Evolutionary conservation across 2,329 filamentous ascomycete genomes (phyloP).

Genomic region (Berkeleyomyces rouxiae): DNA sequence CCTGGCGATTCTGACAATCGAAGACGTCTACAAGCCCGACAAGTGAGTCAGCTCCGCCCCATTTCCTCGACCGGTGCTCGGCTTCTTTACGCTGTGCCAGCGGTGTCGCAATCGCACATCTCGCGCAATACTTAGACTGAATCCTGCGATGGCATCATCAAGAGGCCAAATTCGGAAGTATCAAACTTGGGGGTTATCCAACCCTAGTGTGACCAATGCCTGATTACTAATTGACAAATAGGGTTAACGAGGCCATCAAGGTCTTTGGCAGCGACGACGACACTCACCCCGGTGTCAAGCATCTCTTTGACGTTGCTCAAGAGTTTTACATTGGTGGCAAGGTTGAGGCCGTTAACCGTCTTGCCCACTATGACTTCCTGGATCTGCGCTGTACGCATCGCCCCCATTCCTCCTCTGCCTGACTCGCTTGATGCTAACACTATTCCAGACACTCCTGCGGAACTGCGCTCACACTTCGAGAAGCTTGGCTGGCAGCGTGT

Average conservation of each 20-base stretch:
- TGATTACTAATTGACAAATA: conserved; percentile 22
- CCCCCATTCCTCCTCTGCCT: neutral
- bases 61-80: neutral
- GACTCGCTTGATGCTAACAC: conserved; percentile 12
- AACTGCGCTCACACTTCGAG: conserved; percentile 92
- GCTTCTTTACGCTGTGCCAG: neutral
- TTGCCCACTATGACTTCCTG: conserved; percentile 98
- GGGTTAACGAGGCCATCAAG: conserved; percentile 74
- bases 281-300: conserved; percentile 82
- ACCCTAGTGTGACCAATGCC: neutral
- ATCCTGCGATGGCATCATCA: conserved; percentile 13
- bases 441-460: conserved; percentile 63
- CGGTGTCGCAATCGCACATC: conserved; percentile 3
- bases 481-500: conserved; percentile 98
- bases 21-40: conserved; percentile 89
- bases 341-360: conserved; percentile 82
- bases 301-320: conserved; percentile 63
- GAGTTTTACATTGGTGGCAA: conserved; percentile 94
- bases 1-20: conserved; percentile 85
- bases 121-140: conserved; percentile 6
- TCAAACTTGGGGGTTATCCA: neutral
- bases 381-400: conserved; percentile 64
- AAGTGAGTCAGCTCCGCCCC: conserved; percentile 40
- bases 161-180: neutral
- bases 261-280: conserved; percentile 87